Evolutionary conservation across 345 rosid genomes (phyloP).

Genomic region (Dovyalis caffra): DNA sequence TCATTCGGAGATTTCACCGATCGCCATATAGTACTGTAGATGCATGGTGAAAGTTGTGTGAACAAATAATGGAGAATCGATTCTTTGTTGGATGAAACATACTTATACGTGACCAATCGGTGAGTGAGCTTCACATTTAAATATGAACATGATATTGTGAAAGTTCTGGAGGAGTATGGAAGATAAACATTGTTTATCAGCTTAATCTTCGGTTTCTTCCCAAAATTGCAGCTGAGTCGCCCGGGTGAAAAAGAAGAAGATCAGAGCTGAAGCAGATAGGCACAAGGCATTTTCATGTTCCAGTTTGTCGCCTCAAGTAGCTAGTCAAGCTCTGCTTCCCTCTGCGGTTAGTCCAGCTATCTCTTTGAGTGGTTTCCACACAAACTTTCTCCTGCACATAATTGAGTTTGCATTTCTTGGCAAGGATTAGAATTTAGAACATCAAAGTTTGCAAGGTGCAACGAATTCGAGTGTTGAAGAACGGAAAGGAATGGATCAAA

Average conservation of each 20-base stretch:
- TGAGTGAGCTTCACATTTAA: neutral
- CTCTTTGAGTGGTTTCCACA: conserved; percentile 84
- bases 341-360: conserved; percentile 54
- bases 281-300: neutral
- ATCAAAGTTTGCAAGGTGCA: neutral
- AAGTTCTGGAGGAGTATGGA: neutral
- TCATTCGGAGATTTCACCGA: neutral
- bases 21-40: neutral
- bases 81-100: neutral
- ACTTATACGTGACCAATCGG: neutral
- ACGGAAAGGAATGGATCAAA: neutral
- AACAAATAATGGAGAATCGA: neutral
- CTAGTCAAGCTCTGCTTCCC: conserved; percentile 28
- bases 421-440: no score
- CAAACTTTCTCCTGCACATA: conserved; percentile 66
- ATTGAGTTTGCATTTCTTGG: neutral
- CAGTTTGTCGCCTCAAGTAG: neutral
- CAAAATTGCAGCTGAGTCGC: neutral
- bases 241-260: neutral
- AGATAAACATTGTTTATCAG: neutral
- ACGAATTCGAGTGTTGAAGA: neutral
- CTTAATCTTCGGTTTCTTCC: neutral
- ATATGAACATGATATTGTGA: neutral
- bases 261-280: neutral
- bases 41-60: neutral